Conservation (phyloP, 2,329 filamentous ascomycete genomes). For the Epichloe glyceriae region DNA sequence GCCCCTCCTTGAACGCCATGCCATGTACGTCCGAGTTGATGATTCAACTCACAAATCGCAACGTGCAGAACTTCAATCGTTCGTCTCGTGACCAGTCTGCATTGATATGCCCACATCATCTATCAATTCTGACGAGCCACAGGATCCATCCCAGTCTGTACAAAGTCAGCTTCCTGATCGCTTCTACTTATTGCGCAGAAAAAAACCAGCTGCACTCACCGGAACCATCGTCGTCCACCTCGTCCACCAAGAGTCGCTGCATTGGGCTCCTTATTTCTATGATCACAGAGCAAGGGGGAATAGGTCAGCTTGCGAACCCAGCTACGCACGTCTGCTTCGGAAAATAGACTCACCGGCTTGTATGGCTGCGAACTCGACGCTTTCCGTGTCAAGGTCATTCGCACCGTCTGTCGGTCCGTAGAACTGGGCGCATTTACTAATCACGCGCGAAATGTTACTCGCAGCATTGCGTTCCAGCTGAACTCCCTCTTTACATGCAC, state of each 20-base stretch:
- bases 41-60: slow-evolving; percentile 8
- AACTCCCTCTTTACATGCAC: slow-evolving; percentile 28
- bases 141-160: slow-evolving; percentile 42
- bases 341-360: slow-evolving; percentile 15
- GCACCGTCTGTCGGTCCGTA: slow-evolving; percentile 22
- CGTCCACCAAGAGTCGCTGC: slow-evolving; percentile 40
- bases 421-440: slow-evolving; percentile 29
- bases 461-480: slow-evolving; percentile 32
- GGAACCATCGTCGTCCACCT: slow-evolving; percentile 45
- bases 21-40: background rate
- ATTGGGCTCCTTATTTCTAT: slow-evolving; percentile 34
- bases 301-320: background rate
- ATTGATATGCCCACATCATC: slow-evolving; percentile 35
- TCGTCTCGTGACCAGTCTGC: slow-evolving; percentile 27
- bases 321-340: background rate
- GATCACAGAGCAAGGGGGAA: background rate
- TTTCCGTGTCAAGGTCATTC: slow-evolving; percentile 16
- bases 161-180: slow-evolving; percentile 9
- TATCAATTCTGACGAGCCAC: slow-evolving; percentile 40
- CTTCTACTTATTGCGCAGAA: background rate
- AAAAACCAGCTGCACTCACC: slow-evolving; percentile 25
- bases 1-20: background rate
- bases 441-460: slow-evolving; percentile 26
- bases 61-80: slow-evolving; percentile 16
- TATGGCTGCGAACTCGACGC: slow-evolving; percentile 14